Evolutionary conservation across 192 early-diverging fungal genomes (phyloP).

Genomic region (Helicostylum pulchrum): DNA sequence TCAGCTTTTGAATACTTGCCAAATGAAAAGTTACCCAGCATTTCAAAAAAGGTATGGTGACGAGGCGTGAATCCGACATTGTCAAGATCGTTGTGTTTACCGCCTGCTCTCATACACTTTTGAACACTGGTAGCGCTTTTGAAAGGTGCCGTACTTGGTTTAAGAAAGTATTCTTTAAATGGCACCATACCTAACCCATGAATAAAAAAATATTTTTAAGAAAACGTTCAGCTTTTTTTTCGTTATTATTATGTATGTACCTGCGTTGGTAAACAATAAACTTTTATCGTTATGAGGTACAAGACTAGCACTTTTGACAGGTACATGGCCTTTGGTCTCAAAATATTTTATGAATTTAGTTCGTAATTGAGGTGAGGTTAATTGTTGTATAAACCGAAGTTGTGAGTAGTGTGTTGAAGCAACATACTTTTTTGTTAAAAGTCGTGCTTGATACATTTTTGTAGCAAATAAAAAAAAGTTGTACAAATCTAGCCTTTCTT

Average conservation of each 20-base stretch:
- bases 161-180: constrained; percentile 54
- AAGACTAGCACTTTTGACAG: constrained; percentile 42
- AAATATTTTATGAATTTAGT: constrained; percentile 47
- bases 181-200: constrained; percentile 55
- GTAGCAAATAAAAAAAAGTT: no score
- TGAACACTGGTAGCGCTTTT: constrained; percentile 46
- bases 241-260: not conserved
- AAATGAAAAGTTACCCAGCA: constrained; percentile 66
- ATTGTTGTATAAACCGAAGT: constrained; percentile 12
- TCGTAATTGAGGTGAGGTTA: constrained; percentile 45
- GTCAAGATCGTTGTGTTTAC: constrained; percentile 62
- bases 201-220: not conserved
- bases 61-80: constrained; percentile 63
- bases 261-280: constrained; percentile 59
- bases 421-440: not conserved
- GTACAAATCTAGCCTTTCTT: no score
- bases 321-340: constrained; percentile 36
- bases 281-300: constrained; percentile 59
- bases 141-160: constrained; percentile 46
- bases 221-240: no score
- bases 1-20: constrained; percentile 50
- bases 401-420: not conserved
- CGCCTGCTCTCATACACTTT: constrained; percentile 57
- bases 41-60: constrained; percentile 68
- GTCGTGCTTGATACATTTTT: no score